Conservation (phyloP, 2,329 filamentous ascomycete genomes). For the Biscogniauxia marginata region DNA sequence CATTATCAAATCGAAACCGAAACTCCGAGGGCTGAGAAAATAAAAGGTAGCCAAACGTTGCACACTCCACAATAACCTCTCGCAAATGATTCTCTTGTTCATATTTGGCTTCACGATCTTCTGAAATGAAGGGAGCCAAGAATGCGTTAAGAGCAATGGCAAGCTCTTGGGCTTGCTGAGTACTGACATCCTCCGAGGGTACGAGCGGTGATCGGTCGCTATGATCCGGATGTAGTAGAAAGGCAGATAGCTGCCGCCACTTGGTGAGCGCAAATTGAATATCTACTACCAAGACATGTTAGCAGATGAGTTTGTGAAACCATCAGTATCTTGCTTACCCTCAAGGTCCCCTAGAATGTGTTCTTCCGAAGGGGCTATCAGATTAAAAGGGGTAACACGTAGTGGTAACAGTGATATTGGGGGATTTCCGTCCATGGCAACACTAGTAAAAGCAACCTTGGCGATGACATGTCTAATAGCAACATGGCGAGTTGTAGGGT, state of each 20-base stretch:
- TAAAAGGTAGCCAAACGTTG: constrained; percentile 41
- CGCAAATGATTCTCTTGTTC: constrained; percentile 39
- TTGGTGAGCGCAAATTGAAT: constrained; percentile 35
- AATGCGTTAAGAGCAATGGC: constrained; percentile 35
- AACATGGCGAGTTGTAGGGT: constrained; percentile 31
- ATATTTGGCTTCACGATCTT: constrained; percentile 24
- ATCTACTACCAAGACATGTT: constrained; percentile 14
- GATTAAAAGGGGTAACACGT: constrained; percentile 31
- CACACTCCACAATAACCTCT: constrained; percentile 39
- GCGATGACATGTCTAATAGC: constrained; percentile 41
- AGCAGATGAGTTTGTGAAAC: not conserved
- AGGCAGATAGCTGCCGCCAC: constrained; percentile 44
- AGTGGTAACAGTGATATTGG: constrained; percentile 38
- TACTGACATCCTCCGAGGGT: constrained; percentile 27
- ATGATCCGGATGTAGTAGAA: constrained; percentile 40
- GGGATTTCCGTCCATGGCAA: constrained; percentile 28
- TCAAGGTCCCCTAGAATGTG: constrained; percentile 22
- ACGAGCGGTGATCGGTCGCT: constrained; percentile 36
- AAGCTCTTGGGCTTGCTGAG: constrained; percentile 33
- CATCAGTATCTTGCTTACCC: constrained; percentile 27
- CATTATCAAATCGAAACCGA: constrained; percentile 25
- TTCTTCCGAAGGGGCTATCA: constrained; percentile 30
- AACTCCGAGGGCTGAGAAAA: constrained; percentile 44
- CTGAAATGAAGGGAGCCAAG: constrained; percentile 33
- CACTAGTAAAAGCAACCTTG: constrained; percentile 35